Evolutionary conservation across 805 yeast species (phyloP).

Genomic region (Cyberlindnera subsufficiens): DNA sequence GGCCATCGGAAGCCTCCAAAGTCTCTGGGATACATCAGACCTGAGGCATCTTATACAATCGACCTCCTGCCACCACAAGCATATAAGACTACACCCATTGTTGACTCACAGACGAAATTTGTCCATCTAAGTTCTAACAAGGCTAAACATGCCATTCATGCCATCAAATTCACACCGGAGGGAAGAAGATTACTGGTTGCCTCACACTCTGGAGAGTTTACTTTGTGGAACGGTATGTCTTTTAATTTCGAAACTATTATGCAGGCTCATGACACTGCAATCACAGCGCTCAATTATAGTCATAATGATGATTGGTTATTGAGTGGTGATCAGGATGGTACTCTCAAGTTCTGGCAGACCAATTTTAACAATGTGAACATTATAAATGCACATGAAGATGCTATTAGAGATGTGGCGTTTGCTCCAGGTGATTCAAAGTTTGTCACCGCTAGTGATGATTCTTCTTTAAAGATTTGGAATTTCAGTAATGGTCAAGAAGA

Average conservation of each 20-base stretch:
- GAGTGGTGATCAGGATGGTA: conserved; percentile 91
- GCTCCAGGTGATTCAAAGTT: conserved; percentile 88
- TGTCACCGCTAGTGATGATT: conserved; percentile 93
- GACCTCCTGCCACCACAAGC: conserved; percentile 64
- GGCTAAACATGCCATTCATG: conserved; percentile 83
- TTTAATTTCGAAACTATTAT: conserved; percentile 94
- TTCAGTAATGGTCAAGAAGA: conserved; percentile 87
- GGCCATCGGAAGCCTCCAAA: conserved; percentile 34
- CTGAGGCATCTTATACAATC: conserved; percentile 61
- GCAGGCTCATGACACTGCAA: conserved; percentile 96
- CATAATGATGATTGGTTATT: conserved; percentile 93
- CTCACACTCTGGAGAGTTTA: conserved; percentile 90
- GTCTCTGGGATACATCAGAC: conserved; percentile 46
- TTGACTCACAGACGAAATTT: conserved; percentile 73
- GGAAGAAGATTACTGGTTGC: conserved; percentile 89
- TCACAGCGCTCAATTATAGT: conserved; percentile 72
- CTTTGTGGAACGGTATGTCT: conserved; percentile 93
- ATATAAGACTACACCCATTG: conserved; percentile 42
- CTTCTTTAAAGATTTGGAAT: conserved; percentile 87
- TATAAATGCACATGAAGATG: conserved; percentile 69
- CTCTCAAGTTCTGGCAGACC: conserved; percentile 94
- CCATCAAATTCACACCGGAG: conserved; percentile 95
- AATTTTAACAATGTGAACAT: conserved; percentile 94
- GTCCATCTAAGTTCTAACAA: conserved; percentile 90
- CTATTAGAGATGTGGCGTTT: conserved; percentile 81